These are phyloP conservation scores for Glycine latifolia DNA, from an alignment of 306 rosid genomes.

Conservation along the genomic window DNA sequence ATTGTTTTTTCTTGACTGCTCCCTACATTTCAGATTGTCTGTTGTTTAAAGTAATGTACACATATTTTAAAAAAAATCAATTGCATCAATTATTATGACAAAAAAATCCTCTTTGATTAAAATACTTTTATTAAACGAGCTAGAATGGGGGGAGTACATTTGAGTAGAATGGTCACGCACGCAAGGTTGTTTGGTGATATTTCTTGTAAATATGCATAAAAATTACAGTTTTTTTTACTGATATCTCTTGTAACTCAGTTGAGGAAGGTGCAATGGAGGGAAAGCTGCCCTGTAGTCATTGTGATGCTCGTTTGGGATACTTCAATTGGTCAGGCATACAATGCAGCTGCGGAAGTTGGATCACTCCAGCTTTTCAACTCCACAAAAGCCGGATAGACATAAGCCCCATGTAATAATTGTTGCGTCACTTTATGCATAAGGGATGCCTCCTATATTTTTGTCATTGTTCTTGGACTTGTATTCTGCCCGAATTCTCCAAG, in stretches of 20 bases:
- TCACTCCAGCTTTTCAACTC: slow-evolving; percentile 96
- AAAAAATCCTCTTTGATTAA: not conserved
- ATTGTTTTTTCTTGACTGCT: slow-evolving; percentile 7
- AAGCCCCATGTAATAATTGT: slow-evolving; percentile 60
- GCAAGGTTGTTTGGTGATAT: slow-evolving; percentile 22
- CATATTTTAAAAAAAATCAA: not conserved
- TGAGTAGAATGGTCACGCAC: slow-evolving; percentile 19
- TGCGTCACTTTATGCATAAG: slow-evolving; percentile 19
- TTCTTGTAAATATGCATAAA: slow-evolving; percentile 8
- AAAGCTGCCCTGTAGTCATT: slow-evolving; percentile 82
- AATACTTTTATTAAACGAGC: not conserved
- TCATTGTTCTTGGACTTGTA: slow-evolving; percentile 28
- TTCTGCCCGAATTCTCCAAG: slow-evolving; percentile 47
- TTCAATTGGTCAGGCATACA: slow-evolving; percentile 96
- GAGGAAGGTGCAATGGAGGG: slow-evolving; percentile 97
- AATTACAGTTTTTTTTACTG: slow-evolving; percentile 36
- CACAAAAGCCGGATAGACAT: slow-evolving; percentile 86
- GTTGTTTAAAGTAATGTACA: not conserved
- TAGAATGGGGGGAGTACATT: not conserved
- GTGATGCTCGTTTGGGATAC: slow-evolving; percentile 94
- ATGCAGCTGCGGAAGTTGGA: slow-evolving; percentile 99
- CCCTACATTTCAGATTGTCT: not conserved
- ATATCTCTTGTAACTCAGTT: slow-evolving; percentile 59
- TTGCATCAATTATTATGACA: not conserved
- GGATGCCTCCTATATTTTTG: slow-evolving; percentile 30